Base-by-base conservation (phyloP, 1,139 yeast species). In the Yamadazyma taylorii region DNA sequence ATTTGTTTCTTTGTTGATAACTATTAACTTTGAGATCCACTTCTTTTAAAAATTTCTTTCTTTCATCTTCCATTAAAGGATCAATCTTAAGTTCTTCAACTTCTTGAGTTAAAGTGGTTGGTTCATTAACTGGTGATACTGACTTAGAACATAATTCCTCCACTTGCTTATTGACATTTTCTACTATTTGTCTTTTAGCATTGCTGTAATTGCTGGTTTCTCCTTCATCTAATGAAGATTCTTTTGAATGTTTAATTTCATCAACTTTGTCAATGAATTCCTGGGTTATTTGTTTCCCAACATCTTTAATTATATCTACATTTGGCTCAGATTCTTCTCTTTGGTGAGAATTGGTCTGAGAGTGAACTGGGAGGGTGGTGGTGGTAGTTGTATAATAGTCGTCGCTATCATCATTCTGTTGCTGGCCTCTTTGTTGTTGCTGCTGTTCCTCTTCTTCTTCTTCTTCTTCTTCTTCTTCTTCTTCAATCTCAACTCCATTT, bases 221-320 rank as follows among this genome's bases (percentile, higher is more conserved):
- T 8, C 24, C 36, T 8, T 37, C 30, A 17, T 45, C 45, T n/a
- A 45, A 22, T 1, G 49, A 45, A 16, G 34, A 34, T 9, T 41
- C 40, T 27, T 40, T 42, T 3, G 48, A 44, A 36, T 47, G 50
- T 26, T 37, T 39, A 35, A 45, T 47, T 36, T 47, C 51, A 17
- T 47, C 48, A 4, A 45, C 52, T 25, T 45, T 47, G 24, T 43
- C 34, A 12, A 47, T 46, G 30, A 46, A 47, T 29, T 45, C 43
- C 32, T 47, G 39, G n/a, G 51, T 45, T 7, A 47, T 40, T 33
- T 47, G 49, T 24, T 45, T 40, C 3, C 50, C 51, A 17, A 47
- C 51, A 30, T 42, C 43, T 33, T 46, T 38, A 1, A 47, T 47
- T n/a, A 46, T 39, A 4, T 32, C 27, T n/a, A 26, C 30, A 27